phyloP scores from a whole-genome alignment of 169 alveolate species.

The Plasmodium blacklocki region DNA sequence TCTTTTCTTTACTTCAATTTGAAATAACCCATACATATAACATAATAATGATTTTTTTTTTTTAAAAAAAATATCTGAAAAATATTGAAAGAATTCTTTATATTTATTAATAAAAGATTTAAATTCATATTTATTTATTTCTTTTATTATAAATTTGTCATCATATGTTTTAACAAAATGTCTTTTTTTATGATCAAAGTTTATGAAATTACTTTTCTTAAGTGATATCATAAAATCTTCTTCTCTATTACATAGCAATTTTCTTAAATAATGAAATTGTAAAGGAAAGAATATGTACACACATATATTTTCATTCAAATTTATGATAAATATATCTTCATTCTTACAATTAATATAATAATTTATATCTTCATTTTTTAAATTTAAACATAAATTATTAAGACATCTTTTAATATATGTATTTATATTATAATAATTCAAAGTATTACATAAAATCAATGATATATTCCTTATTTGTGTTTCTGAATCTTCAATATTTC shows the following conservation, averaged over 20 bases:
- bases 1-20: constrained; percentile 51
- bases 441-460: no score
- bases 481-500: no score
- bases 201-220: constrained; percentile 65
- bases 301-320: constrained; percentile 22
- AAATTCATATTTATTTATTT: constrained; percentile 67
- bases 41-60: constrained; percentile 44
- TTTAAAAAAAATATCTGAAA: constrained; percentile 48
- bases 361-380: constrained; percentile 2
- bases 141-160: constrained; percentile 58
- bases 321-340: constrained; percentile 10
- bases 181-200: constrained; percentile 59
- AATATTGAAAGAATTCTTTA: constrained; percentile 71
- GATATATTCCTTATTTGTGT: no score
- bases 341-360: constrained; percentile 43
- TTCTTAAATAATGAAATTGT: constrained; percentile 67
- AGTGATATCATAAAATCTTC: constrained; percentile 42
- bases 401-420: constrained; percentile 32
- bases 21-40: constrained; percentile 57
- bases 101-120: constrained; percentile 61
- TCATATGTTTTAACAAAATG: constrained; percentile 68
- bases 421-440: constrained; percentile 4
- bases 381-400: constrained; percentile 5
- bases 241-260: constrained; percentile 39
- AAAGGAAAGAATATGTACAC: constrained; percentile 65